phyloP scores from a whole-genome alignment of 441 rosid genomes.

The Erysimum cheiri region DNA sequence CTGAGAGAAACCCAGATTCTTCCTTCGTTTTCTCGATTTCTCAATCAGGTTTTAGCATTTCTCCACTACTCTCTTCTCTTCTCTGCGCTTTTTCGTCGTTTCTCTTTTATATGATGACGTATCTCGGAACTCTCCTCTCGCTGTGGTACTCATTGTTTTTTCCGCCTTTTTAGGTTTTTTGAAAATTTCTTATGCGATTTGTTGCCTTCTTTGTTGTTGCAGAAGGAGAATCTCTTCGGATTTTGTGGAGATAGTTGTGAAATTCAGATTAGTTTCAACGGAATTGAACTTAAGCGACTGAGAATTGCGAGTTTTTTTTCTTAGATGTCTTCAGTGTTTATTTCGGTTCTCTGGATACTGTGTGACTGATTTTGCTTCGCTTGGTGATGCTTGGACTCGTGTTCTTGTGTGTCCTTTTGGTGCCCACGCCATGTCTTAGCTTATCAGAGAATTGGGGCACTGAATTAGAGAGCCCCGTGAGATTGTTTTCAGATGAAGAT shows the following conservation, averaged over 20 bases:
- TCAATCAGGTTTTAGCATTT: conserved; percentile 15
- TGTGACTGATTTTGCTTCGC: conserved; percentile 46
- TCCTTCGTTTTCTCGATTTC: conserved; percentile 17
- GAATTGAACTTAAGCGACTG: not conserved
- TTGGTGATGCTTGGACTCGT: conserved; percentile 54
- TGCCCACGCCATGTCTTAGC: conserved; percentile 48
- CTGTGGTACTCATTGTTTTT: conserved; percentile 22
- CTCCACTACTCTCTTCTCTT: conserved; percentile 17
- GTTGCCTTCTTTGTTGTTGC: conserved; percentile 7
- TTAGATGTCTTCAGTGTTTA: conserved; percentile 26
- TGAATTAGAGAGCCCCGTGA: conserved; percentile 42
- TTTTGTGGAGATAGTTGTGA: conserved; percentile 11
- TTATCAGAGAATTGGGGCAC: conserved; percentile 43
- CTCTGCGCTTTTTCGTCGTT: not conserved
- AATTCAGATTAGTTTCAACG: conserved; percentile 21
- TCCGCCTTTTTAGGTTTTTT: conserved; percentile 21
- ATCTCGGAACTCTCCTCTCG: not conserved
- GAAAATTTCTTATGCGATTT: not conserved
- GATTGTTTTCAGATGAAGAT: conserved; percentile 44
- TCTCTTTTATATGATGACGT: not conserved
- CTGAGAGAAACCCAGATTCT: not conserved
- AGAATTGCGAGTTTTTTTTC: not conserved
- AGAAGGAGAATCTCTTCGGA: conserved; percentile 29
- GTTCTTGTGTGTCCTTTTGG: conserved; percentile 58
- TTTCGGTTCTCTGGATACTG: conserved; percentile 20